A percentile compares a stretch with the other conserved stretches of the same genome.
Conservation (phyloP, 306 rosid genomes). For the Carpinus fangiana region DNA sequence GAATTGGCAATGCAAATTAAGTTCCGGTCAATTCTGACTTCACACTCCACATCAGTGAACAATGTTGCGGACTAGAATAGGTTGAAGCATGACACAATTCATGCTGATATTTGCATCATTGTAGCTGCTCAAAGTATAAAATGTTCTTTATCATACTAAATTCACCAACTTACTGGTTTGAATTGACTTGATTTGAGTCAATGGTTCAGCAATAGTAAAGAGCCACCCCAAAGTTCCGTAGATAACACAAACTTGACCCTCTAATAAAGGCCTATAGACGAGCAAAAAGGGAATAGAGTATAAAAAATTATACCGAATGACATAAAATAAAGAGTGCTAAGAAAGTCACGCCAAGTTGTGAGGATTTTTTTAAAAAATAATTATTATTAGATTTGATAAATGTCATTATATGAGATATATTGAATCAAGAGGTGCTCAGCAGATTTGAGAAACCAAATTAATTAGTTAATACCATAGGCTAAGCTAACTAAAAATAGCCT, state of each 20-base stretch:
- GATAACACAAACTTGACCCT: not conserved
- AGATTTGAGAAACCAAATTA: not conserved
- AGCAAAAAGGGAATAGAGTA: not conserved
- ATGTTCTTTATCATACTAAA: not conserved
- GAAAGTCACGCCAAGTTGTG: not conserved
- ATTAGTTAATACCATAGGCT: not conserved
- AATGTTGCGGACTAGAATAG: not conserved
- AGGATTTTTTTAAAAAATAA: not conserved
- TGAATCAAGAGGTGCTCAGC: not conserved
- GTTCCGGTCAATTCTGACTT: not conserved
- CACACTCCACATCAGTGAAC: not conserved
- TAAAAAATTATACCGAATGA: not conserved
- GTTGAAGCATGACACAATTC: slow-evolving; percentile 6
- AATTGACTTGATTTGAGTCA: not conserved
- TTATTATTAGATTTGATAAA: not conserved
- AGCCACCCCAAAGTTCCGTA: not conserved
- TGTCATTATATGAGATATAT: not conserved
- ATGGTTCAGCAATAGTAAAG: not conserved
- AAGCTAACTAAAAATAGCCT: not conserved
- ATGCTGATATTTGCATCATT: not conserved
- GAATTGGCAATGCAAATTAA: not conserved
- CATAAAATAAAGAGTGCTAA: not conserved
- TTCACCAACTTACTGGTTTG: not conserved
- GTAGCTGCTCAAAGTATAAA: not conserved
- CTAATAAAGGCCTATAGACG: not conserved